Base-by-base conservation (phyloP, 306 rosid genomes). In the Begonia peltatifolia region DNA sequence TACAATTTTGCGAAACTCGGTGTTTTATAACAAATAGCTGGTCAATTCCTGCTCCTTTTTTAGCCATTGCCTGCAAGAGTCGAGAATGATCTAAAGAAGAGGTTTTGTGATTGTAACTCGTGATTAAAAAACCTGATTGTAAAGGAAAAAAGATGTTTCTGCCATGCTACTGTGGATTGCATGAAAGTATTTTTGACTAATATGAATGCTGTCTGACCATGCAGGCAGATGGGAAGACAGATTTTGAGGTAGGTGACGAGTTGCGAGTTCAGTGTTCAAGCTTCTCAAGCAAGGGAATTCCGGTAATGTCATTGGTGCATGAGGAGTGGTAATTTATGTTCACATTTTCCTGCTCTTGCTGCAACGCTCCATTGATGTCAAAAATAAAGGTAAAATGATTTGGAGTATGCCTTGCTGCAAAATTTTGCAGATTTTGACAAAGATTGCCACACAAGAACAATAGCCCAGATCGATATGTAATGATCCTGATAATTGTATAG, bases 221-320 rank as follows among this genome's bases (percentile, higher is more conserved):
- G 81, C 87, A 89, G 97, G 70, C 52, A 22, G 42, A 78, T 52
- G 56, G 61, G 52, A 64, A 15, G 65, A 69, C 23, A 48, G 72
- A 73, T 59, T 80, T 60, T 11, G 63, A 71, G 64, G 63, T 82
- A 15, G 81, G 93, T 1, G 94, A 83, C 0, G 69, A 74, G 80
- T 61, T 90, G 35, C 74, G 5, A 59, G 97, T 80, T 52, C 70
- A 64, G 53, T 85, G 94, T 66, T 66, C 76, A 13, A 78, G 97
- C 74, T 85, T 83, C 69, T 62, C 87, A 10, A 72, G 73, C 66
- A 83, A 69, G 57, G 95, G 97, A 54, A 65, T 85, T 69, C 95
- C 95, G 0, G 75, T 85, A 15, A 53, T 85, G 84, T 68, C 95
- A 46, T 46, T 58, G 66, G 68, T 50, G 58, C 77, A 80, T 46